Evolutionary conservation across 2,329 filamentous ascomycete species (phyloP).

Genomic region (Nemania serpens): DNA sequence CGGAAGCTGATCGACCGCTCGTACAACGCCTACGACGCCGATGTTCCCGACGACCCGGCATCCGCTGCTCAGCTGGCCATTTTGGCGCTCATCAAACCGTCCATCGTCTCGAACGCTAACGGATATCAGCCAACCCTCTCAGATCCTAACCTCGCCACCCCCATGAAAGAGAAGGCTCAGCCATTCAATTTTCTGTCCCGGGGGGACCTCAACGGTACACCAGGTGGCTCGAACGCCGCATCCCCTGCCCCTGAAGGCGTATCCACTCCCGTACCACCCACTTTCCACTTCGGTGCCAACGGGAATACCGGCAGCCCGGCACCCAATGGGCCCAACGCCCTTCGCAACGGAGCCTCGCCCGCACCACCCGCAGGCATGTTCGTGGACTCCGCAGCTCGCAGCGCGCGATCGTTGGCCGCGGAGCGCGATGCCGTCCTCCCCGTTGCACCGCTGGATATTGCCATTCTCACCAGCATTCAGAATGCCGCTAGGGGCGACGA

Average conservation of each 20-base stretch:
- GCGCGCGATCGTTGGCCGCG: conserved; percentile 55
- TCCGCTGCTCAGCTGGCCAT: conserved; percentile 81
- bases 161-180: conserved; percentile 66
- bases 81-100: conserved; percentile 63
- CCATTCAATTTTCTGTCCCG: conserved; percentile 72
- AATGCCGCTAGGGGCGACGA: conserved; percentile 89
- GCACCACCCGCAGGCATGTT: conserved; percentile 52
- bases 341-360: conserved; percentile 38
- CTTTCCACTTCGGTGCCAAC: conserved; percentile 60
- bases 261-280: conserved; percentile 66
- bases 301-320: conserved; percentile 45
- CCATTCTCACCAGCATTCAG: conserved; percentile 86
- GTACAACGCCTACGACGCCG: conserved; percentile 90
- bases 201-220: conserved; percentile 74
- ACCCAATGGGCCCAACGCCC: conserved; percentile 47
- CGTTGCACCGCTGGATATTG: conserved; percentile 80
- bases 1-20: conserved; percentile 84
- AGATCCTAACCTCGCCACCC: conserved; percentile 59
- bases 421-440: conserved; percentile 83
- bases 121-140: conserved; percentile 46
- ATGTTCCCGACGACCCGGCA: conserved; percentile 82
- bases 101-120: conserved; percentile 53
- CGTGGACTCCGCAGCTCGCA: conserved; percentile 57
- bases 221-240: conserved; percentile 82
- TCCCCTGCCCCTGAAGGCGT: conserved; percentile 82